phyloP scores from a whole-genome alignment of 23 red algal species.

The Chondrus crispus region DNA sequence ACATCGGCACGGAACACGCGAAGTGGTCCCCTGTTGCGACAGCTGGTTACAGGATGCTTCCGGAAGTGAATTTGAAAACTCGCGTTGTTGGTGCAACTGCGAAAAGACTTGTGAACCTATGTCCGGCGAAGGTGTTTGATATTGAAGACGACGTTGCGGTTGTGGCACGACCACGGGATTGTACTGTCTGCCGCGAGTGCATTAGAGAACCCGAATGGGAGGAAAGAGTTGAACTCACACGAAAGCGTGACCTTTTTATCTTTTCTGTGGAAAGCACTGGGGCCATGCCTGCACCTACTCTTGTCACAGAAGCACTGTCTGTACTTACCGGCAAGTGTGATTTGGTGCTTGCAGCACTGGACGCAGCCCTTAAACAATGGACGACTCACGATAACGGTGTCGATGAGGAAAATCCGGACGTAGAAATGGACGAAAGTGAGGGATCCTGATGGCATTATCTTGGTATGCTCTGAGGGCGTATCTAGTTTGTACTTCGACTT shows the following conservation, averaged over 20 bases:
- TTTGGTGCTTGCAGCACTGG: slow-evolving; percentile 48
- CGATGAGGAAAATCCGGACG: slow-evolving; percentile 10
- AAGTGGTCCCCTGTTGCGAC: slow-evolving; percentile 97
- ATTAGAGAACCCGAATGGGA: slow-evolving; percentile 67
- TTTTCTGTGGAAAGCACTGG: slow-evolving; percentile 95
- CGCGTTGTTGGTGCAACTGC: slow-evolving; percentile 28
- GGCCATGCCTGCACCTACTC: slow-evolving; percentile 50
- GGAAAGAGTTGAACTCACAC: slow-evolving; percentile 54
- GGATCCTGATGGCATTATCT: too few species aligned
- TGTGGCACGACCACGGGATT: slow-evolving; percentile 54
- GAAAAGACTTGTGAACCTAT: slow-evolving; percentile 34
- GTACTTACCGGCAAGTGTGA: slow-evolving; percentile 80
- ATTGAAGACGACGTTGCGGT: slow-evolving; percentile 85
- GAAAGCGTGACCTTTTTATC: slow-evolving; percentile 88
- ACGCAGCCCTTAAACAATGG: slow-evolving; percentile 38
- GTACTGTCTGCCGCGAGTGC: slow-evolving; percentile 90
- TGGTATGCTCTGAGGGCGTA: too few species aligned
- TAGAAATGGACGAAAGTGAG: background rate
- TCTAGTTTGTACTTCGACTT: too few species aligned
- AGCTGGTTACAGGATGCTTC: slow-evolving; percentile 80
- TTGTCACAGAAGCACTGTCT: slow-evolving; percentile 71
- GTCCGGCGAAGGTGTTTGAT: slow-evolving; percentile 90
- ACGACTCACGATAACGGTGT: background rate
- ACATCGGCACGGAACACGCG: slow-evolving; percentile 84
- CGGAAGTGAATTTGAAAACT: slow-evolving; percentile 56